Conservation (phyloP, 1,284 basidiomycete species). For the Ceratobasidium sp. region DNA sequence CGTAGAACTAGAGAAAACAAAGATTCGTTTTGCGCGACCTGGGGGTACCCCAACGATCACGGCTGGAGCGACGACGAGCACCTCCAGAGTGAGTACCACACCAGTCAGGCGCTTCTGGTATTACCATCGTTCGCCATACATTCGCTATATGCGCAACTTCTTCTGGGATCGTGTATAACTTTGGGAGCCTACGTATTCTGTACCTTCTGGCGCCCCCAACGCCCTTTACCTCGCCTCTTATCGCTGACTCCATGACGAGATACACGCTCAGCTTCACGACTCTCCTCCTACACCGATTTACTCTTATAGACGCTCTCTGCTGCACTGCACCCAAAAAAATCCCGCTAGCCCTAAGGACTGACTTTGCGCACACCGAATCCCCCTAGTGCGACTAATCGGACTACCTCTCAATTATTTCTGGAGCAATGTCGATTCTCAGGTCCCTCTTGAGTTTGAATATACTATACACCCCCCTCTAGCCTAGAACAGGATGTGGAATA, state of each 20-base stretch:
- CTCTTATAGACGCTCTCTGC: no score
- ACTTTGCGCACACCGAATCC: not conserved
- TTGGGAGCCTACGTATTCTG: not conserved
- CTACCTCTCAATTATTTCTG: not conserved
- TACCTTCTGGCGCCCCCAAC: not conserved
- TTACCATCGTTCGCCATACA: not conserved
- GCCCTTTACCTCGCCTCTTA: slow-evolving; percentile 15
- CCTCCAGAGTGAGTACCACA: slow-evolving; percentile 24
- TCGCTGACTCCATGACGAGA: not conserved
- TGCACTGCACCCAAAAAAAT: no score
- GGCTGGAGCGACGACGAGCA: not conserved
- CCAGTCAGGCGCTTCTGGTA: slow-evolving; percentile 30
- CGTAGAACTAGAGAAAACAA: no score
- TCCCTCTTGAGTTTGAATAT: no score
- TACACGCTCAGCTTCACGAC: no score
- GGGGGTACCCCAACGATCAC: slow-evolving; percentile 20
- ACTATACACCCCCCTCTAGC: no score
- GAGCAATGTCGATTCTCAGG: no score
- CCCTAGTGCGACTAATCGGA: not conserved
- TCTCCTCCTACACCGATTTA: no score
- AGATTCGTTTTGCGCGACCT: not conserved
- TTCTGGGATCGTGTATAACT: slow-evolving; percentile 9
- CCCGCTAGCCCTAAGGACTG: no score
- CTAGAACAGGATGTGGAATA: no score
- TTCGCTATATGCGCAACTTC: slow-evolving; percentile 35